Evolutionary conservation across 306 rosid species (phyloP).

Genomic region (Acmispon strigosus): DNA sequence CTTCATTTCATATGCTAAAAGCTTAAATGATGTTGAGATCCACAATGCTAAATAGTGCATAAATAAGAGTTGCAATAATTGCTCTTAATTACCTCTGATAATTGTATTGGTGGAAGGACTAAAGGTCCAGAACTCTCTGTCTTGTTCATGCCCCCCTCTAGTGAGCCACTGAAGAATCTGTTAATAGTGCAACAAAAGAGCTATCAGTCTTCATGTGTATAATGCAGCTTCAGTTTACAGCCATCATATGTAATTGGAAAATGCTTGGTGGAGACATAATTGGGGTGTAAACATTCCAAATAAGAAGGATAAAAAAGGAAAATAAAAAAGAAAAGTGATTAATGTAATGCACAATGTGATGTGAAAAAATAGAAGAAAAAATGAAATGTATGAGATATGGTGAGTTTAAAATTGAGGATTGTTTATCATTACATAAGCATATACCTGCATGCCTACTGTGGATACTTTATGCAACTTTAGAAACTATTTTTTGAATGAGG

Average conservation of each 20-base stretch:
- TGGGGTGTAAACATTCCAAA: neutral
- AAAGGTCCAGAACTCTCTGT: slow-evolving; percentile 13
- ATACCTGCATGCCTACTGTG: slow-evolving; percentile 25
- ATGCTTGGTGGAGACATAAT: neutral
- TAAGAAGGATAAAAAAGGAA: neutral
- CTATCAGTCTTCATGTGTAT: neutral
- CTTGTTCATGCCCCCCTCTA: slow-evolving; percentile 26
- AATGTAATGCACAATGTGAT: neutral
- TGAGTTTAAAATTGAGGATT: neutral
- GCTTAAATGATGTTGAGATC: no score
- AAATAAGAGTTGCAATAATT: neutral
- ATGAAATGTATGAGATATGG: no score
- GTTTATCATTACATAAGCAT: neutral
- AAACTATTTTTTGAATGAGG: neutral
- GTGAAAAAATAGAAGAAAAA: neutral
- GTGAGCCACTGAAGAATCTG: slow-evolving; percentile 51
- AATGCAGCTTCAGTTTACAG: neutral
- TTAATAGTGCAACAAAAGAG: slow-evolving; percentile 1
- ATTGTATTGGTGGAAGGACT: slow-evolving; percentile 8
- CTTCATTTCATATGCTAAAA: no score
- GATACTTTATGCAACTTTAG: neutral
- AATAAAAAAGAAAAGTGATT: neutral
- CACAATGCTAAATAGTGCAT: neutral
- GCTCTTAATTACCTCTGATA: no score
- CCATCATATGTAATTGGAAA: neutral